Conservation (phyloP, 257 asterid genomes). For the Fraxinus pennsylvanica region DNA sequence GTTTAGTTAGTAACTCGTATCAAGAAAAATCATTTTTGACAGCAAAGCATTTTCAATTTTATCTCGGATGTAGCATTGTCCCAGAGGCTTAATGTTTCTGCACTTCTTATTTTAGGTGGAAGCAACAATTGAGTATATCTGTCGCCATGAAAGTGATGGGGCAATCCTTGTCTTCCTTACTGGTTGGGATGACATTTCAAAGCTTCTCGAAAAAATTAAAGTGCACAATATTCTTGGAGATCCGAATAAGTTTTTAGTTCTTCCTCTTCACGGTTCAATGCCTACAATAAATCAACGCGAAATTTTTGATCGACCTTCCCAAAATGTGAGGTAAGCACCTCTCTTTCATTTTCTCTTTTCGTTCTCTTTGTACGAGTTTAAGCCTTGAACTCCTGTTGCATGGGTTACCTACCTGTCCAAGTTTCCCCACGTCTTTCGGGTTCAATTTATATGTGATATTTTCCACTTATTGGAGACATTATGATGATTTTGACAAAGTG, state of each 20-base stretch:
- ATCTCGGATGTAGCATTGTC: conserved; percentile 3
- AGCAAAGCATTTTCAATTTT: conserved; percentile 10
- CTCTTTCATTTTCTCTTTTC: conserved; percentile 2
- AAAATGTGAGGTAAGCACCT: conserved; percentile 59
- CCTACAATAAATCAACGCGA: conserved; percentile 88
- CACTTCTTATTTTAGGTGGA: conserved; percentile 58
- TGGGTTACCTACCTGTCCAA: neutral
- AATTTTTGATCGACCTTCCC: conserved; percentile 82
- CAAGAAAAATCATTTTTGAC: neutral
- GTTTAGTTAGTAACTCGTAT: conserved; percentile 8
- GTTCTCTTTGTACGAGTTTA: neutral
- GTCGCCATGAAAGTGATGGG: conserved; percentile 81
- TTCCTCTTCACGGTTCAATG: conserved; percentile 99
- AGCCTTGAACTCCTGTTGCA: conserved; percentile 1
- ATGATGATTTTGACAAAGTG: neutral
- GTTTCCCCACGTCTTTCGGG: neutral
- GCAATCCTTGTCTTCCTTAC: conserved; percentile 94
- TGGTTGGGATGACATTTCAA: conserved; percentile 98
- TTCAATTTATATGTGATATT: neutral
- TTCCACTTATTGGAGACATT: neutral
- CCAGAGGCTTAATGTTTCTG: conserved; percentile 24
- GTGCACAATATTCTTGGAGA: conserved; percentile 61
- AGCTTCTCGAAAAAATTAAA: conserved; percentile 75
- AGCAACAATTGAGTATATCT: conserved; percentile 74
- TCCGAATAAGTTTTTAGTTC: conserved; percentile 60